Percentiles rank a stretch among this genome's conserved stretches.
These are phyloP conservation scores for Coleophoma eucalyptorum DNA, from an alignment of 2,329 filamentous ascomycete genomes.

Conservation along the genomic window DNA sequence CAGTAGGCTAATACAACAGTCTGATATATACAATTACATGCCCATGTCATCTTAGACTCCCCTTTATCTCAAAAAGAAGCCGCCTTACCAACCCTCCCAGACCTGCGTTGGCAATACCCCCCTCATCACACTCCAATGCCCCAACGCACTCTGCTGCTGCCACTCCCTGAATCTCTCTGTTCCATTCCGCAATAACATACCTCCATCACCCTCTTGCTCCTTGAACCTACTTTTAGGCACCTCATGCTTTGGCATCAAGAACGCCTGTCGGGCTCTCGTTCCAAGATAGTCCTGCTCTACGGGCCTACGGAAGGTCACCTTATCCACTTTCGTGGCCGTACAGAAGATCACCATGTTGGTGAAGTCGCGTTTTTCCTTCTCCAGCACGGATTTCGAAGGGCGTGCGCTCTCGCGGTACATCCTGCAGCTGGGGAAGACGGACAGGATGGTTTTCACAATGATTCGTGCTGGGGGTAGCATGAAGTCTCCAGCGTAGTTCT, in stretches of 20 bases:
- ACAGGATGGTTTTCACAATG: slow-evolving; percentile 76
- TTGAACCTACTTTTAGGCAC: slow-evolving; percentile 33
- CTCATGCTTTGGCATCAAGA: slow-evolving; percentile 70
- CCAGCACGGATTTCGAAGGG: slow-evolving; percentile 42
- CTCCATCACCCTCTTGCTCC: slow-evolving; percentile 14
- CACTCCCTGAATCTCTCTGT: slow-evolving; percentile 56
- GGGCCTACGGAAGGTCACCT: slow-evolving; percentile 63
- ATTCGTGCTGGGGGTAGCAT: slow-evolving; percentile 70
- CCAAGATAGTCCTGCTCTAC: slow-evolving; percentile 63
- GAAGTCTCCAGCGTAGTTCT: slow-evolving; percentile 96
- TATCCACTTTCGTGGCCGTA: slow-evolving; percentile 18
- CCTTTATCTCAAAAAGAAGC: neutral
- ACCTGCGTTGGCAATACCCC: slow-evolving; percentile 70
- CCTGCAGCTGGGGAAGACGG: slow-evolving; percentile 84
- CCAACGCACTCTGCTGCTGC: slow-evolving; percentile 72
- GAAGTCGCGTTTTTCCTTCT: slow-evolving; percentile 61
- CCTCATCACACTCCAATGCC: slow-evolving; percentile 93
- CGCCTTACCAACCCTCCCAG: slow-evolving; percentile 82
- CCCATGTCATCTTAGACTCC: neutral
- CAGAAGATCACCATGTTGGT: slow-evolving; percentile 98
- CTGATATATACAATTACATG: neutral
- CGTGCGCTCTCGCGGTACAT: slow-evolving; percentile 77
- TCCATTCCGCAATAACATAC: slow-evolving; percentile 17
- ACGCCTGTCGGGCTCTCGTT: slow-evolving; percentile 66
- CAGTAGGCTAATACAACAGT: neutral